These are phyloP conservation scores for Laburnicola sp. DNA, from an alignment of 2,329 filamentous ascomycete genomes.

Conservation along the genomic window DNA sequence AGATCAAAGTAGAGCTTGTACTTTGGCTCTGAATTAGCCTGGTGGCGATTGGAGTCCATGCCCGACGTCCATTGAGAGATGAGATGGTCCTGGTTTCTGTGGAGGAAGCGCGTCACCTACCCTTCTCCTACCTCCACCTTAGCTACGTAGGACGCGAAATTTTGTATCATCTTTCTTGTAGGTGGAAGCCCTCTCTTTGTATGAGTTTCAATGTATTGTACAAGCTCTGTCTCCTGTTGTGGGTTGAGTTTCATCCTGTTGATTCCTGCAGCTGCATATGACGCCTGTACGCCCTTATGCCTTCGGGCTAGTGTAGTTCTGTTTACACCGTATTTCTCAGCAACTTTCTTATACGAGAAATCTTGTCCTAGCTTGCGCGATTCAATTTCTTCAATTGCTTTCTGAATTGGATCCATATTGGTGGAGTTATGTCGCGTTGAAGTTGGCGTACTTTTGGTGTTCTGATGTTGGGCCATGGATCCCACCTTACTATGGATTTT, in stretches of 20 bases:
- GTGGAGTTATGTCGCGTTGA: slow-evolving; percentile 10
- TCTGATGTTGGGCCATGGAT: no score
- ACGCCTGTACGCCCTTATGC: not conserved
- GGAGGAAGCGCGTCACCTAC: slow-evolving; percentile 11
- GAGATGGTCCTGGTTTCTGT: slow-evolving; percentile 3
- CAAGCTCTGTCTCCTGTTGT: slow-evolving; percentile 5
- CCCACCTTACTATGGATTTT: no score
- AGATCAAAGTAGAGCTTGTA: slow-evolving; percentile 21
- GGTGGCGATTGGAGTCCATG: slow-evolving; percentile 15
- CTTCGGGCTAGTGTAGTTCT: slow-evolving; percentile 6
- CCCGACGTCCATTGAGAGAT: slow-evolving; percentile 12
- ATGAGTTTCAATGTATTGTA: slow-evolving; percentile 14
- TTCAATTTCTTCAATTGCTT: slow-evolving; percentile 11
- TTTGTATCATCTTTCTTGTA: slow-evolving; percentile 14
- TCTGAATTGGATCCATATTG: slow-evolving; percentile 12
- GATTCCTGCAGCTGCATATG: not conserved
- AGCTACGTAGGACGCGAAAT: slow-evolving; percentile 11
- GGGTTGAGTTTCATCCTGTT: not conserved
- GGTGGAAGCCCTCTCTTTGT: slow-evolving; percentile 12
- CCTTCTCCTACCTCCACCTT: slow-evolving; percentile 6
- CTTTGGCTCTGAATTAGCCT: slow-evolving; percentile 14
- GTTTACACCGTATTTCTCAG: slow-evolving; percentile 9
- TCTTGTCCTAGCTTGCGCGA: slow-evolving; percentile 6
- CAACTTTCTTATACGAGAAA: slow-evolving; percentile 1
- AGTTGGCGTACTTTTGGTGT: no score